Percentiles rank a stretch among this genome's conserved stretches.
phyloP scores from a whole-genome alignment of 139 green algal species.

The Auxenochlorella pyrenoidosa region DNA sequence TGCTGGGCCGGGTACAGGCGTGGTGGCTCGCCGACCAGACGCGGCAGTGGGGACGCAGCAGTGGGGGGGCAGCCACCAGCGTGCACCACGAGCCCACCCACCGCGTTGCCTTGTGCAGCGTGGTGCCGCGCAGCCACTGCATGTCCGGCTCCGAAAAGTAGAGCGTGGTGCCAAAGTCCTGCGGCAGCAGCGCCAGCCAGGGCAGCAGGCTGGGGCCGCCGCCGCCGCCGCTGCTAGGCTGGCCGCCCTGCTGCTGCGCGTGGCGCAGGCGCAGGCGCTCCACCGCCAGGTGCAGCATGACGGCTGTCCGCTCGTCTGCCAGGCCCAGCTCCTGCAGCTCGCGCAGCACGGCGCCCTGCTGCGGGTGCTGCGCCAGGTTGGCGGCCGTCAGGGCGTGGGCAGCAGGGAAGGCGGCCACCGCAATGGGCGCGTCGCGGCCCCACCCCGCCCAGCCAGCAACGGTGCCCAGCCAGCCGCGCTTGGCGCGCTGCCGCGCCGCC shows the following conservation, averaged over 20 bases:
- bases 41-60: too few relatives aligned
- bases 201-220: background rate
- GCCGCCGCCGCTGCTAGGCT: too few relatives aligned
- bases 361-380: slow-evolving; percentile 31
- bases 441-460: background rate
- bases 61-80: too few relatives aligned
- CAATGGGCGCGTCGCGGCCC: background rate
- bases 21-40: too few relatives aligned
- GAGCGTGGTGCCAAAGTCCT: slow-evolving; percentile 58
- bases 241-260: background rate
- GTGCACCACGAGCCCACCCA: too few relatives aligned
- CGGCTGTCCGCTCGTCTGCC: slow-evolving; percentile 63
- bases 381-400: slow-evolving; percentile 35
- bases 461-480: background rate
- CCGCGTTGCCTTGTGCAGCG: slow-evolving; percentile 63
- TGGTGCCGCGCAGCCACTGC: slow-evolving; percentile 75
- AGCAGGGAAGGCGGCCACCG: slow-evolving; percentile 54
- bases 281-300: slow-evolving; percentile 74
- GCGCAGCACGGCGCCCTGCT: slow-evolving; percentile 9
- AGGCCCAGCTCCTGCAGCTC: slow-evolving; percentile 54
- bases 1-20: too few relatives aligned
- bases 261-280: slow-evolving; percentile 50
- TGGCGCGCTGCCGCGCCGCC: background rate
- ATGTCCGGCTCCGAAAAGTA: slow-evolving; percentile 60
- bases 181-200: slow-evolving; percentile 56